Evolutionary conservation across 371 early-diverging fungal species (phyloP), one percentile per base, ranked within the genome.

Genomic region (Syncephalastrum contaminatum): DNA sequence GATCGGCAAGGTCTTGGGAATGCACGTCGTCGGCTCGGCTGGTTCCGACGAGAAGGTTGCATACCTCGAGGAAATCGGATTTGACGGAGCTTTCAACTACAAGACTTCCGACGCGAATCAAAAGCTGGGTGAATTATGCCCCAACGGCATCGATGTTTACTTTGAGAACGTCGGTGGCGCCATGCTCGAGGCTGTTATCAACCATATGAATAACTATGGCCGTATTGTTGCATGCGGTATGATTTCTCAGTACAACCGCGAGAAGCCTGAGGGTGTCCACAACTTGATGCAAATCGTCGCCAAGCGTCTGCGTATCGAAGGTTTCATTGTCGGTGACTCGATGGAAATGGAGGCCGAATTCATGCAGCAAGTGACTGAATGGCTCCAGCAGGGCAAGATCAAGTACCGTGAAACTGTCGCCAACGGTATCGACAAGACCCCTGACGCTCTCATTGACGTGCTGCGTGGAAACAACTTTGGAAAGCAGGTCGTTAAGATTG

Each of bases 31-130:
- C 16, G 94, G 90, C 15, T 79, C 82, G 3, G 89, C 90, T 1
- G 89, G 91, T 0, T 73, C 84, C 5, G 88, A 91, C 43, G 90
- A 88, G 13, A 93, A 93, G 66, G 85, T 87, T 7, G 74, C 65
- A 14, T 83, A 75, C 58, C 75, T 91, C 40, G 77, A 72, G 55
- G 66, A 72, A 7, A 75, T 75, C 41, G 85, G 84, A 4, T 86
- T 84, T 44, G 89, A 90, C 69, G 87, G 60, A 4, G 94, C 83
- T 4, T 89, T 93, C 83, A 91, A 91, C 76, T 91, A 92, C 83
- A 91, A 90, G 71, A 88, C 82, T 1, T 71, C 74, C 20, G 80
- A 77, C 44, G 67, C 53, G 18, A 53, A 56, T 13, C 62, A 63
- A 0, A 73, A 70, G 15, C 69, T 88, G 22, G 43, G 36, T 0